Base-by-base conservation (phyloP, 164 flowering plant genomes). In the Magnolia kwangsiensis region DNA sequence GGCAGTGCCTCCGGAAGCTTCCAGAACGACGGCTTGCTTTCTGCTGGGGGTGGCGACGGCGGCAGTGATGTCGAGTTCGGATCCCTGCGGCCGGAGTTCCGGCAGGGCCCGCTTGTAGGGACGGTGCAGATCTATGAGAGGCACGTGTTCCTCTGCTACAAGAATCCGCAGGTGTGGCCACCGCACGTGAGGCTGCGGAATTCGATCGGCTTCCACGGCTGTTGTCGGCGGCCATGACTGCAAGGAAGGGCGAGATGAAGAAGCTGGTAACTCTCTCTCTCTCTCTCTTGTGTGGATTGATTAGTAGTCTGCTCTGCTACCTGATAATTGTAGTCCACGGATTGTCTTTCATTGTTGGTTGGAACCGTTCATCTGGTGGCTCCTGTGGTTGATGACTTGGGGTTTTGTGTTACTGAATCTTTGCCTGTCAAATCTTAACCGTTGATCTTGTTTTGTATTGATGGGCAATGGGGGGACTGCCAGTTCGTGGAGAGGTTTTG, bases 141-240 rank as follows among this genome's bases (percentile, higher is more conserved):
- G 19, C 98, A 95, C 72, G 91, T 95, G 55, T 95, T 95, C 74
- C 87, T 95, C 18, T 93, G 97, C 80, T 95, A 95, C 81, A 95
- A 93, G 85, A 88, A 90, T 71, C 98, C 98, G 31, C 80, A 80
- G 77, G 94, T 87, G 14, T 95, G 97, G 98, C 98, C 98, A 0
- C 87, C 94, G 0, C 85, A 89, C 23, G 89, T 95, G 92, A 90
- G 81, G 94, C 97, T 7, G 93, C 97, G 2, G 98, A 93, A 84
- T 93, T 92, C 73, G 98, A 95, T 90, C 97, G 97, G 13, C 75
- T 95, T 71, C 98, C 97, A 1, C 83, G 98, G 84, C 84, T 93
- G 63, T 88, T 95, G 2, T 86, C 94, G 31, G 95, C 95, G n/a
- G 91, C 97, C 27, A 79, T 95, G 50, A 20, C 77, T 76, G 86